A percentile compares a stretch with the other conserved stretches of the same genome.
Conservation (phyloP, 2,329 filamentous ascomycete species). For the Thielaviopsis musarum region DNA sequence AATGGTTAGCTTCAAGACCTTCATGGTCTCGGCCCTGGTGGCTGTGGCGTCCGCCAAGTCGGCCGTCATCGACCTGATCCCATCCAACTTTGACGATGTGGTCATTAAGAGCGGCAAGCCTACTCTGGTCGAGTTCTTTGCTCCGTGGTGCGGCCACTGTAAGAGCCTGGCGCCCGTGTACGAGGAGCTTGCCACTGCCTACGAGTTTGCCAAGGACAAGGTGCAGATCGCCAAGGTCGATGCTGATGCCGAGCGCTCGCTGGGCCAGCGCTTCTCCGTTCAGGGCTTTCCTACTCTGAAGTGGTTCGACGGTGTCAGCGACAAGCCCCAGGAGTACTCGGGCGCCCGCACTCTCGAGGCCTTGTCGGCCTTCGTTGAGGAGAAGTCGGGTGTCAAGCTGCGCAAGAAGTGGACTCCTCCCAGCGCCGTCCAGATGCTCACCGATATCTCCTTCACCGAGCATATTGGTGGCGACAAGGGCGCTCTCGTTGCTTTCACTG, state of each 20-base stretch:
- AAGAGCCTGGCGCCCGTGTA: conserved; percentile 91
- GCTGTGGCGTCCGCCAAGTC: conserved; percentile 50
- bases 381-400: conserved; percentile 73
- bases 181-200: conserved; percentile 68
- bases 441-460: conserved; percentile 60
- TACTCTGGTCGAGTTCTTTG: conserved; percentile 94
- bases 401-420: conserved; percentile 59
- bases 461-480: conserved; percentile 71
- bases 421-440: conserved; percentile 65
- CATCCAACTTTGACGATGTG: conserved; percentile 78
- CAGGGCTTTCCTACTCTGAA: conserved; percentile 96
- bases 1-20: conserved; percentile 44
- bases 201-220: conserved; percentile 52
- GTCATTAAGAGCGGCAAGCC: conserved; percentile 87
- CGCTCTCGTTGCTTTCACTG: conserved; percentile 90
- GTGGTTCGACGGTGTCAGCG: conserved; percentile 91
- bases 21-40: conserved; percentile 39
- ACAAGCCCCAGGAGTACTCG: conserved; percentile 69
- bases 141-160: conserved; percentile 98
- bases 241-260: conserved; percentile 68
- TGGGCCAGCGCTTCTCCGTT: conserved; percentile 75
- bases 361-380: conserved; percentile 59
- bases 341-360: conserved; percentile 78
- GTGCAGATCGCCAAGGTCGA: conserved; percentile 92
- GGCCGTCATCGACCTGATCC: conserved; percentile 76